phyloP scores from a whole-genome alignment of 768 basidiomycete genomes.

The Dacryopinax spathularia region DNA sequence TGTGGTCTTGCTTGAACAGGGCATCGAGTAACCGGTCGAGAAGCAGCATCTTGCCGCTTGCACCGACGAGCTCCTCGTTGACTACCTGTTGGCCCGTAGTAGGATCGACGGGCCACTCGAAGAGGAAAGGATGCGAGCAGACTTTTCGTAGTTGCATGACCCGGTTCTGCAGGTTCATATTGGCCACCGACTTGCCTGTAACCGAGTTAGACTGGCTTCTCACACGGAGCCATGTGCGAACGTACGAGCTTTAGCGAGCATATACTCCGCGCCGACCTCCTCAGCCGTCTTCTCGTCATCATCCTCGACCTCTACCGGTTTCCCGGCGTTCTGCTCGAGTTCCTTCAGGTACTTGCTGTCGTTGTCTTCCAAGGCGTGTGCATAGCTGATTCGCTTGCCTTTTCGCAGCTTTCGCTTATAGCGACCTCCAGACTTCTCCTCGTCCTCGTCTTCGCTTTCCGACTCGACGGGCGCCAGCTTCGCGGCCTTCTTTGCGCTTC shows the following conservation, averaged over 20 bases:
- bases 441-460: slow-evolving; percentile 20
- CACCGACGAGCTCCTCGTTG: slow-evolving; percentile 66
- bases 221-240: slow-evolving; percentile 11
- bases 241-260: slow-evolving; percentile 46
- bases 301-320: slow-evolving; percentile 26
- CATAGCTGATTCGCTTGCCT: slow-evolving; percentile 33
- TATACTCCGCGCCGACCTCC: slow-evolving; percentile 44
- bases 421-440: slow-evolving; percentile 19
- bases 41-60: slow-evolving; percentile 95
- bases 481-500: slow-evolving; percentile 17
- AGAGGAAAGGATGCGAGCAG: slow-evolving; percentile 83
- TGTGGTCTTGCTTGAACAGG: slow-evolving; percentile 65
- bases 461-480: slow-evolving; percentile 13
- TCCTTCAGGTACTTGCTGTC: slow-evolving; percentile 55
- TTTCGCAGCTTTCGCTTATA: slow-evolving; percentile 18
- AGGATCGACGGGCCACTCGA: slow-evolving; percentile 65
- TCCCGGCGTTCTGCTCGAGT: slow-evolving; percentile 28
- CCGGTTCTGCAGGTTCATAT: slow-evolving; percentile 83
- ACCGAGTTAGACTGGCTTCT: neutral
- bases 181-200: slow-evolving; percentile 74
- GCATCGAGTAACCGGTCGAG: slow-evolving; percentile 76
- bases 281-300: slow-evolving; percentile 35
- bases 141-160: slow-evolving; percentile 98
- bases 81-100: slow-evolving; percentile 47
- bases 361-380: slow-evolving; percentile 33